A percentile compares a stretch with the other conserved stretches of the same genome.
Evolutionary conservation across 106 monocot species (phyloP).

Genomic region (Dioscorea dumetorum): DNA sequence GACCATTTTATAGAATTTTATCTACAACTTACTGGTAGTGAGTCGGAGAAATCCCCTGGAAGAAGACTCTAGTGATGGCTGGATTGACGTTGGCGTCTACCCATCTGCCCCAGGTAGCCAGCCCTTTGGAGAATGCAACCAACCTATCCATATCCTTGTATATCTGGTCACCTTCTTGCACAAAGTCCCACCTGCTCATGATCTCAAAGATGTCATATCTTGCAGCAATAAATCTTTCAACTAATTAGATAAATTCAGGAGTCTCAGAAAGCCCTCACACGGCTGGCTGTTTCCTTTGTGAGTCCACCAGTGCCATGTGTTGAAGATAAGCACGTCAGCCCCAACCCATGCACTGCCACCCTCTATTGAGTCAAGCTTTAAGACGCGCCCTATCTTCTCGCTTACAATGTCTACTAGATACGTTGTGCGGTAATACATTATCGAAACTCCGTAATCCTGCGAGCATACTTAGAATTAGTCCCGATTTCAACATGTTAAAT

Average conservation of each 20-base stretch:
- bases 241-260: neutral
- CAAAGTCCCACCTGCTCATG: constrained; percentile 68
- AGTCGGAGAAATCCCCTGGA: constrained; percentile 78
- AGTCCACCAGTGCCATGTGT: constrained; percentile 95
- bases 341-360: constrained; percentile 51
- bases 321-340: constrained; percentile 73
- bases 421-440: constrained; percentile 49
- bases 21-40: constrained; percentile 53
- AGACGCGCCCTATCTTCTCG: constrained; percentile 45
- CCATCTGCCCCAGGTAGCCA: constrained; percentile 86
- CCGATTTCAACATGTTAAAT: neutral
- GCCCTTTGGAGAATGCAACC: constrained; percentile 68
- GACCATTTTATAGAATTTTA: neutral
- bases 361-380: constrained; percentile 73
- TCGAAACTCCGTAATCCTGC: constrained; percentile 54
- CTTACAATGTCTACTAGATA: constrained; percentile 74
- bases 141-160: constrained; percentile 69
- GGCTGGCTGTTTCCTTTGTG: constrained; percentile 50
- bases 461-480: neutral
- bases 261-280: constrained; percentile 19
- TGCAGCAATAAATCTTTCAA: no score
- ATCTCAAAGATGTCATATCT: neutral
- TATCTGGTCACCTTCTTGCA: constrained; percentile 44
- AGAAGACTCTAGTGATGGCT: constrained; percentile 67
- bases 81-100: constrained; percentile 63